Conservation (phyloP, 164 flowering plant genomes). For the Malania oleifera region DNA sequence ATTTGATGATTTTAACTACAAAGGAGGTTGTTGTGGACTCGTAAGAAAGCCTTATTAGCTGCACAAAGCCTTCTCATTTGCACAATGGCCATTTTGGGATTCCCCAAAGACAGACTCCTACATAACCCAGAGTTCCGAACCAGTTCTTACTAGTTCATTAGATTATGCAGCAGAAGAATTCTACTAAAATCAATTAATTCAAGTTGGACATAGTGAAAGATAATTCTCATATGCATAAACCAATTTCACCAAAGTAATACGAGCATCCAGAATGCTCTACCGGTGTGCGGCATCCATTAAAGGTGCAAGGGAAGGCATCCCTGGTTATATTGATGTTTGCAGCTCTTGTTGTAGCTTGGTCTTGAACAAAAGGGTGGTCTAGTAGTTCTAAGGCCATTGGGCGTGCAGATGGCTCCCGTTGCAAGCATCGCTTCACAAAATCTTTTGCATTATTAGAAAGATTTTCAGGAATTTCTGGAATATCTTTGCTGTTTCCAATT, state of each 20-base stretch:
- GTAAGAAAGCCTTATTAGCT: too few species aligned
- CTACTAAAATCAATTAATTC: neutral
- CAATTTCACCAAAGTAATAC: neutral
- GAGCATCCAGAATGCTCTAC: conserved; percentile 28
- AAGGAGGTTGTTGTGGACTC: too few species aligned
- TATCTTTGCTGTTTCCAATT: conserved; percentile 26
- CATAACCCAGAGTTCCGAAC: too few species aligned
- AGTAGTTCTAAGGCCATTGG: conserved; percentile 23
- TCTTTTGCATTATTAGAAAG: conserved; percentile 23
- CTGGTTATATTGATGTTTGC: conserved; percentile 35
- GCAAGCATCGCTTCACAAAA: conserved; percentile 24
- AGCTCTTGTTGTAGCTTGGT: conserved; percentile 25
- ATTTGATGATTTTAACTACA: too few species aligned
- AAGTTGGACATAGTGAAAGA: neutral
- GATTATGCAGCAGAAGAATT: neutral
- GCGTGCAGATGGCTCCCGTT: conserved; percentile 21
- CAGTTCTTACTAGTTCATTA: too few species aligned
- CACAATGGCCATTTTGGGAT: too few species aligned
- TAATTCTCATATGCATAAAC: neutral
- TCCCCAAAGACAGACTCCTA: too few species aligned
- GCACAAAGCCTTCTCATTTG: too few species aligned
- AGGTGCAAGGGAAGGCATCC: conserved; percentile 49
- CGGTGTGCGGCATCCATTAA: conserved; percentile 59
- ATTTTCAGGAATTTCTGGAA: conserved; percentile 26
- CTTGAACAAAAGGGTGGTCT: conserved; percentile 27